phyloP scores from a whole-genome alignment of 306 rosid species.

The Vigna hirtella region DNA sequence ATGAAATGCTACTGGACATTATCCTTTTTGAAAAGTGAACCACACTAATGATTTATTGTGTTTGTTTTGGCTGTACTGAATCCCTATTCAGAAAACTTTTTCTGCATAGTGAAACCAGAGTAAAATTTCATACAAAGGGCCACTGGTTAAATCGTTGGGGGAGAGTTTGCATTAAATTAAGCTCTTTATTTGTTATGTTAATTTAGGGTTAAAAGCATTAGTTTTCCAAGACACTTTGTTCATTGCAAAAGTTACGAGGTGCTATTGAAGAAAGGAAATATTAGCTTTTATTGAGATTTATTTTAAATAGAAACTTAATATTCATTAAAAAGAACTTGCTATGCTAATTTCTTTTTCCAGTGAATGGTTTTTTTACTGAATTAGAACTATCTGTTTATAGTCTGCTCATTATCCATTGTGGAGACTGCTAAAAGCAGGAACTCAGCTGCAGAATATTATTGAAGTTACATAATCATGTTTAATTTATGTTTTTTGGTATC shows the following conservation, averaged over 20 bases:
- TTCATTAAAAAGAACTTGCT: not conserved
- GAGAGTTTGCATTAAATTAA: not conserved
- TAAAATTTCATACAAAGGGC: constrained; percentile 7
- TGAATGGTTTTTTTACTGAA: too few species aligned
- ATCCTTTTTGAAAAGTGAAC: constrained; percentile 3
- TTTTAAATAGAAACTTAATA: not conserved
- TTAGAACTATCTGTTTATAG: too few species aligned
- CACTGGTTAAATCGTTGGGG: not conserved
- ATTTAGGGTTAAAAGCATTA: not conserved
- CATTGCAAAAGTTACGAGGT: constrained; percentile 18
- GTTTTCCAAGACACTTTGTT: constrained; percentile 1
- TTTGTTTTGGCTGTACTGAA: constrained; percentile 7
- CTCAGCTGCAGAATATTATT: constrained; percentile 26
- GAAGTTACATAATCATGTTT: constrained; percentile 6
- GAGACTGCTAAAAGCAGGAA: constrained; percentile 1
- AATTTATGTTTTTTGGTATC: not conserved
- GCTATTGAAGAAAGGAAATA: constrained; percentile 3
- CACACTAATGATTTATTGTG: not conserved
- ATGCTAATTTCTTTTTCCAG: too few species aligned
- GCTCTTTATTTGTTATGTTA: not conserved
- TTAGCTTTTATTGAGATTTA: constrained; percentile 29
- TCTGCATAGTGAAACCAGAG: constrained; percentile 2
- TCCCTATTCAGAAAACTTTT: constrained; percentile 16
- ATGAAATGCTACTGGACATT: constrained; percentile 6
- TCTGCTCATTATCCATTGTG: not conserved